phyloP scores from a whole-genome alignment of 2,329 filamentous ascomycete genomes.

The Aspergillus persii region DNA sequence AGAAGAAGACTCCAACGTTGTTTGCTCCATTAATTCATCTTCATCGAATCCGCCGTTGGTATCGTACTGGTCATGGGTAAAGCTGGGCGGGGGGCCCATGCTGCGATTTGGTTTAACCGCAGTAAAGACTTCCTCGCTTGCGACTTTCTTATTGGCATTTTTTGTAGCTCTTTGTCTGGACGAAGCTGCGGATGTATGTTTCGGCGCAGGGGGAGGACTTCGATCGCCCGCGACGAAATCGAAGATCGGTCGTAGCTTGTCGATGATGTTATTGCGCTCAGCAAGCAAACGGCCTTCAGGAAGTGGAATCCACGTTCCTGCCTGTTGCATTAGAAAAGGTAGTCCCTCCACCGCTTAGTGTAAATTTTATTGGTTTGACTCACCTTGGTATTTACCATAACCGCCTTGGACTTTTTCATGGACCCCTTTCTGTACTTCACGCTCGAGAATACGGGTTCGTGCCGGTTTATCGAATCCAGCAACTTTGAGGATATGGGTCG shows the following conservation, averaged over 20 bases:
- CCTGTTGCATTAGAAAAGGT: neutral
- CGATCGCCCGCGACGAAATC: conserved; percentile 80
- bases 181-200: conserved; percentile 71
- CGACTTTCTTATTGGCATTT: conserved; percentile 59
- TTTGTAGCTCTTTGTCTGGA: conserved; percentile 79
- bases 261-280: conserved; percentile 79
- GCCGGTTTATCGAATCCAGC: conserved; percentile 97
- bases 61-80: conserved; percentile 65
- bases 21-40: conserved; percentile 78
- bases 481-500: conserved; percentile 97
- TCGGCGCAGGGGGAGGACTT: conserved; percentile 89
- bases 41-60: conserved; percentile 64
- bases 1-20: conserved; percentile 78
- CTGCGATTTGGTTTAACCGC: conserved; percentile 30
- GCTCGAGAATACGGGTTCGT: conserved; percentile 88
- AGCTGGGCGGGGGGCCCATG: conserved; percentile 34
- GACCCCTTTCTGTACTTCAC: conserved; percentile 92
- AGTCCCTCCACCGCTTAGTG: neutral
- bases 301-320: conserved; percentile 94
- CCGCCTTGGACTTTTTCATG: conserved; percentile 98
- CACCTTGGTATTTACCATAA: conserved; percentile 97
- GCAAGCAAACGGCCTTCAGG: conserved; percentile 77
- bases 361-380: conserved; percentile 8
- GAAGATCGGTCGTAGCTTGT: conserved; percentile 82
- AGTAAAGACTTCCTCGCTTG: conserved; percentile 32